Evolutionary conservation across 2,329 filamentous ascomycete species (phyloP).

Genomic region (Periconia sp.): DNA sequence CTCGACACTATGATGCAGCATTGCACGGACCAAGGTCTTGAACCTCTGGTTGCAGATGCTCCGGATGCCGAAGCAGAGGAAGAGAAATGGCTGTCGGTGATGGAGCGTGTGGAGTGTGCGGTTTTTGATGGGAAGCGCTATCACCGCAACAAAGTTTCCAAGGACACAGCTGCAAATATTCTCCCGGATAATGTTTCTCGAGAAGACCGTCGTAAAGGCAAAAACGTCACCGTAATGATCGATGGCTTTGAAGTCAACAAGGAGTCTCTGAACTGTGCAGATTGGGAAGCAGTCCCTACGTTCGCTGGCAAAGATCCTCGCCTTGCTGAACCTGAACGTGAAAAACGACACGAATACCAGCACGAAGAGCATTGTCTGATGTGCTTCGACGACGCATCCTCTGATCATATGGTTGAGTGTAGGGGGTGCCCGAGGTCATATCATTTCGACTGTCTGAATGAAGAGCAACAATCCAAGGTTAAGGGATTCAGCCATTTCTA

Average conservation of each 20-base stretch:
- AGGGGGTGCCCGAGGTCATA: constrained; percentile 58
- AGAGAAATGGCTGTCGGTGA: constrained; percentile 57
- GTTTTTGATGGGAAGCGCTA: constrained; percentile 60
- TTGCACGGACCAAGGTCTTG: constrained; percentile 55
- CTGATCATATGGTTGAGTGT: constrained; percentile 52
- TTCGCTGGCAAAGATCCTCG: constrained; percentile 58
- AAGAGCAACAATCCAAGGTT: constrained; percentile 45
- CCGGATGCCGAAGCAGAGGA: constrained; percentile 52
- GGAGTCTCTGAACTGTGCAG: constrained; percentile 54
- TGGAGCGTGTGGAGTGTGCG: constrained; percentile 60
- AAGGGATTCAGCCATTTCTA: constrained; percentile 51
- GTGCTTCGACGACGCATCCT: constrained; percentile 48
- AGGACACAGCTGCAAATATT: constrained; percentile 36
- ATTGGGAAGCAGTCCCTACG: constrained; percentile 62
- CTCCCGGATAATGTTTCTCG: constrained; percentile 45
- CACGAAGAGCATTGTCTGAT: constrained; percentile 57
- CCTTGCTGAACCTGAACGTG: constrained; percentile 51
- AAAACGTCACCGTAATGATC: constrained; percentile 60
- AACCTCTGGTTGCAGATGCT: constrained; percentile 38
- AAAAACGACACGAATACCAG: constrained; percentile 50
- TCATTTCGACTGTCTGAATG: constrained; percentile 54
- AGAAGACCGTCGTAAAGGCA: constrained; percentile 55
- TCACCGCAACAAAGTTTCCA: constrained; percentile 40
- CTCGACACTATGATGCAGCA: constrained; percentile 56
- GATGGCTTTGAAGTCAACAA: constrained; percentile 60